A percentile compares a stretch with the other conserved stretches of the same genome.
Evolutionary conservation across 179 eudicot species (phyloP).

Genomic region (Spergularia azorica): DNA sequence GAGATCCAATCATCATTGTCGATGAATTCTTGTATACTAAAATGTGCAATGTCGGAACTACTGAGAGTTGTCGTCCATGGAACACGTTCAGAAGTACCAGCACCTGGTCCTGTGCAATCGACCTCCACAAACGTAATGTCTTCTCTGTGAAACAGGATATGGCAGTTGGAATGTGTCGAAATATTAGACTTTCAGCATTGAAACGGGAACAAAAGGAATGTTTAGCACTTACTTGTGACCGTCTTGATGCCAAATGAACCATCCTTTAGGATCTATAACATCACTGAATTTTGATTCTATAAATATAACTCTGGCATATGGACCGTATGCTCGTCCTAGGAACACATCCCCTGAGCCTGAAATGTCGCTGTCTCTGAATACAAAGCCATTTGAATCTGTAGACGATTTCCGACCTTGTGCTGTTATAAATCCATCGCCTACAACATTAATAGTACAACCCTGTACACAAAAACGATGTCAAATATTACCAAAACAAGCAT

Average conservation of each 20-base stretch:
- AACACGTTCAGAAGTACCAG: constrained; percentile 15
- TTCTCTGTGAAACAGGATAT: constrained; percentile 3
- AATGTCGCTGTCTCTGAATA: not conserved
- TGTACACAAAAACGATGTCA: not conserved
- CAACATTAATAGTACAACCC: constrained; percentile 16
- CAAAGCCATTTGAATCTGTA: constrained; percentile 15
- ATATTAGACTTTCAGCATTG: not conserved
- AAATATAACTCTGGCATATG: constrained; percentile 23
- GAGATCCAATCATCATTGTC: constrained; percentile 19
- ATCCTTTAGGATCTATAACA: constrained; percentile 12
- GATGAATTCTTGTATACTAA: not conserved
- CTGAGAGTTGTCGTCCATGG: constrained; percentile 21
- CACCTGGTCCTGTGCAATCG: constrained; percentile 27
- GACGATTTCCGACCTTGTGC: constrained; percentile 10
- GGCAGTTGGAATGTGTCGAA: not conserved
- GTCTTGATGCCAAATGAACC: constrained; percentile 16
- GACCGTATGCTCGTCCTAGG: constrained; percentile 23
- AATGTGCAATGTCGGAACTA: not conserved
- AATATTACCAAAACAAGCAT: too few species aligned
- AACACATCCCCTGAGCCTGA: constrained; percentile 5
- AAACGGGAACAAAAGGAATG: too few species aligned
- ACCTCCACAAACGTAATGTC: constrained; percentile 23
- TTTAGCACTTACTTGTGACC: constrained; percentile 26
- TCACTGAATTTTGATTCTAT: not conserved
- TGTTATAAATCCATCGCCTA: constrained; percentile 12